phyloP scores from a whole-genome alignment of 345 rosid genomes.

The Carallia brachiata region DNA sequence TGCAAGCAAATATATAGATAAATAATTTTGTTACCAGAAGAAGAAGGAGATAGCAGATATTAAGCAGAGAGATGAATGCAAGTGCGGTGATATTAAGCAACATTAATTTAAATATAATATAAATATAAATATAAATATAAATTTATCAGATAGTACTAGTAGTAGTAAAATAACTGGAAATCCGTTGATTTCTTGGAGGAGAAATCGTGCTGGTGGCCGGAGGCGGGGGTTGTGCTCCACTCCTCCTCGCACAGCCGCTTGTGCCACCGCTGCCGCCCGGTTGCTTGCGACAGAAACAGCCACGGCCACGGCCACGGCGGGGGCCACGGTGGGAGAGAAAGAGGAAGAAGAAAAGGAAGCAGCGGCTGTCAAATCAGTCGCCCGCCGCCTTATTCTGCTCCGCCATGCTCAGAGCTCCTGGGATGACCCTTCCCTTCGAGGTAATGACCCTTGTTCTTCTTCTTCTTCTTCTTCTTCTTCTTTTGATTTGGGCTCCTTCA shows the following conservation, averaged over 20 bases:
- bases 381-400: conserved; percentile 87
- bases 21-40: not conserved
- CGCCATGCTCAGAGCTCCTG: conserved; percentile 96
- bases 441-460: conserved; percentile 21
- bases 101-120: not conserved
- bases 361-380: conserved; percentile 17
- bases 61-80: not conserved
- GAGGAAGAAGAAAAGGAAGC: not conserved
- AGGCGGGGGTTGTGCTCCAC: not conserved
- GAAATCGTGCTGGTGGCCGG: not conserved
- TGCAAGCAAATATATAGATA: no score
- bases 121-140: not conserved
- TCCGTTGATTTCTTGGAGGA: not conserved
- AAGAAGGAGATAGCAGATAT: not conserved
- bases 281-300: no score
- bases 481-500: not conserved
- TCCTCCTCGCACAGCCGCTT: not conserved
- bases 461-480: not conserved
- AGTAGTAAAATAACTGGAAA: not conserved
- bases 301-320: not conserved
- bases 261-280: not conserved
- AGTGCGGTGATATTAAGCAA: not conserved
- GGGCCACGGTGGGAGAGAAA: not conserved
- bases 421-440: conserved; percentile 65
- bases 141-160: no score